Evolutionary conservation across 1,284 basidiomycete species (phyloP), one percentile per base, ranked within the genome.

Genomic region (Sparassis latifolia): DNA sequence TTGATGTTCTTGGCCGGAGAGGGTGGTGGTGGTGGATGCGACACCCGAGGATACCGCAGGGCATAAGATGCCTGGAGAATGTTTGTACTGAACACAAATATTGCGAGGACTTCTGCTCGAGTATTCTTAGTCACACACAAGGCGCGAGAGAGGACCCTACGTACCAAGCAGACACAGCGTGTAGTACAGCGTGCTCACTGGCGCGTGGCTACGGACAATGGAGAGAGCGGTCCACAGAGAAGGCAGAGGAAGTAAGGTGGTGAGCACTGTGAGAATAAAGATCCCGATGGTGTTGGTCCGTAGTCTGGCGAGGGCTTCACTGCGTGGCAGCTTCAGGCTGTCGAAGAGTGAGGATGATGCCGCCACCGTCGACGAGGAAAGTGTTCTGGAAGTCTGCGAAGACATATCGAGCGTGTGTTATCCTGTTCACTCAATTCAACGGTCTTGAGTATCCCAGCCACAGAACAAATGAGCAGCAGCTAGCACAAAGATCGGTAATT

Each of bases 201-300:
- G 47, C 37, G 47, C 47, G 20, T 42, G 47, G 38, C 48, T 5
- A 62, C 66, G 61, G 5, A 74, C 60, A 6, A 68, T 59, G 39
- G 58, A 55, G 33, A 71, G 50, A 1, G 71, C 67, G 4, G 61
- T 62, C 70, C 68, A 74, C 12, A 76, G 52, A 0, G 76, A 73
- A 1, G 80, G 80, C 2, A 81, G 38, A 3, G 81, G 80, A 0
- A 81, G 59, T 1, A 83, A 67, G 50, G 77, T 71, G 2, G 79
- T 76, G 27, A 78, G 59, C n/a, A 81, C 53, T 12, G 75, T 52
- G n/a, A 76, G 56, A 5, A 70, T 62, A 9, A 75, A 51, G 10
- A 82, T 62, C 43, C 68, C 70, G 10, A 79, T 63, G 4, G 64
- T 62, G 56, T 80, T 82, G 47, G 69, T 69, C 39, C 80, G 77